Evolutionary conservation across 2,329 filamentous ascomycete genomes (phyloP).

Genomic region (Lasiodiplodia theobromae): DNA sequence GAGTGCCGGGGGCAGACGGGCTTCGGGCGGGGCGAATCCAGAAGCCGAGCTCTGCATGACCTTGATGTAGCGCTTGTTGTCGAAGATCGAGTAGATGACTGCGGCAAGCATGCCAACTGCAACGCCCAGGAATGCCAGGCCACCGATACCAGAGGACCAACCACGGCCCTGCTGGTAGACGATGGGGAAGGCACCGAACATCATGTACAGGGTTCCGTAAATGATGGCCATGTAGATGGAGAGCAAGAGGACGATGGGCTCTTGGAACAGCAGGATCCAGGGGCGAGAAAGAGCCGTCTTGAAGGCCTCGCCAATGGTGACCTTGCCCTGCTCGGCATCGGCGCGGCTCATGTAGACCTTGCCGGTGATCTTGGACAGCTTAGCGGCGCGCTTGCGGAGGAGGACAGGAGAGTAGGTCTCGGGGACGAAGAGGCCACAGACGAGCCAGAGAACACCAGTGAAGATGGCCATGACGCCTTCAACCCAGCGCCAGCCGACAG

Average conservation of each 20-base stretch:
- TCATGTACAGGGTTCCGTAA: conserved; percentile 59
- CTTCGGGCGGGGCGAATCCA: conserved; percentile 31
- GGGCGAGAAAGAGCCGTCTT: conserved; percentile 59
- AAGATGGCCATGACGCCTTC: conserved; percentile 62
- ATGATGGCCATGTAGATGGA: conserved; percentile 58
- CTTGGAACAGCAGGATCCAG: conserved; percentile 55
- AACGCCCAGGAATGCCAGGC: conserved; percentile 58
- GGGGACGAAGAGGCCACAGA: conserved; percentile 67
- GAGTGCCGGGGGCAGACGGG: conserved; percentile 30
- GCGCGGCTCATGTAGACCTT: conserved; percentile 45
- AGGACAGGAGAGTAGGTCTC: conserved; percentile 69
- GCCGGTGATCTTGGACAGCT: conserved; percentile 67
- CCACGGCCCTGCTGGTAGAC: conserved; percentile 66
- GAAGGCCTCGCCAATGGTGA: conserved; percentile 35
- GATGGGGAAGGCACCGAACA: conserved; percentile 60
- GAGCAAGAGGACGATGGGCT: conserved; percentile 60
- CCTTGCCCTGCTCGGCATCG: conserved; percentile 26
- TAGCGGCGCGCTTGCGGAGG: conserved; percentile 65
- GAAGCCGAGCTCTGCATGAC: conserved; percentile 50
- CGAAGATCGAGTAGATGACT: conserved; percentile 49
- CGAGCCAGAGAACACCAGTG: conserved; percentile 47
- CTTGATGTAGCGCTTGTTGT: conserved; percentile 46
- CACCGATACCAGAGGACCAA: conserved; percentile 56
- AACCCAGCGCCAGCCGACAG: conserved; percentile 40
- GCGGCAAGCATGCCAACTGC: conserved; percentile 51